A percentile compares a stretch with the other conserved stretches of the same genome.
Evolutionary conservation across 1,284 basidiomycete genomes (phyloP).

Genomic region (Moesziomyces sp.): DNA sequence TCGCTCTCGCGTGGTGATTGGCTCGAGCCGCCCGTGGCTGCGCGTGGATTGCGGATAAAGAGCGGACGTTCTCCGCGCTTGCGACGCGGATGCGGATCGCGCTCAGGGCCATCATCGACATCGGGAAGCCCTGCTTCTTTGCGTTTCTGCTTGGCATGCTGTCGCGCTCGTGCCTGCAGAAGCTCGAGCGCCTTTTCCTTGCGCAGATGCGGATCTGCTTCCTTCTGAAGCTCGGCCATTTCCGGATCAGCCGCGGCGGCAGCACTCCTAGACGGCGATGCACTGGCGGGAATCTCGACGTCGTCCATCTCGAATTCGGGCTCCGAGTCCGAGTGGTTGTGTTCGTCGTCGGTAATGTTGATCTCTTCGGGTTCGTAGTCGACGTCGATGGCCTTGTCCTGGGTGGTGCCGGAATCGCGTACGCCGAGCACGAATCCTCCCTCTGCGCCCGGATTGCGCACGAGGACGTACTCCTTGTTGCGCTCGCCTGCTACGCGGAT

Average conservation of each 20-base stretch:
- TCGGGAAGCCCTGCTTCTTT: slow-evolving; percentile 49
- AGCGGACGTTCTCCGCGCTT: slow-evolving; percentile 33
- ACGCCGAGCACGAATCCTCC: slow-evolving; percentile 96
- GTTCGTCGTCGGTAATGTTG: slow-evolving; percentile 46
- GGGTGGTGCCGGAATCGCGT: slow-evolving; percentile 77
- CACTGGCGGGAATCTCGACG: slow-evolving; percentile 49
- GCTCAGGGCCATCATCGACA: slow-evolving; percentile 24
- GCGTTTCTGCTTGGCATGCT: slow-evolving; percentile 54
- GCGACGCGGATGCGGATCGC: slow-evolving; percentile 14
- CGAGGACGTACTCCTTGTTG: slow-evolving; percentile 90
- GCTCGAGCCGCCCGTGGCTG: slow-evolving; percentile 1
- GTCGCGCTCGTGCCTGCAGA: slow-evolving; percentile 48
- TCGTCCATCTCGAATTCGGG: slow-evolving; percentile 61
- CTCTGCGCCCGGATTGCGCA: slow-evolving; percentile 83
- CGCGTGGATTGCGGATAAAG: slow-evolving; percentile 28
- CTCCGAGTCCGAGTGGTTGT: slow-evolving; percentile 29
- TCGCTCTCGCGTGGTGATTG: slow-evolving; percentile 11
- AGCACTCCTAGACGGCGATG: slow-evolving; percentile 16
- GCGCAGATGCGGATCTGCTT: slow-evolving; percentile 42
- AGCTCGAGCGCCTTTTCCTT: slow-evolving; percentile 57
- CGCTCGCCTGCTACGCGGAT: slow-evolving; percentile 93
- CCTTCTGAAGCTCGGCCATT: slow-evolving; percentile 43
- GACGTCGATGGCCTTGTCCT: slow-evolving; percentile 86
- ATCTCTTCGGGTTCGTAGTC: slow-evolving; percentile 53
- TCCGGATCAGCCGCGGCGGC: slow-evolving; percentile 37